A percentile compares a stretch with the other conserved stretches of the same genome.
Conservation (phyloP, 768 basidiomycete genomes). For the Psilocybe subaeruginosa region DNA sequence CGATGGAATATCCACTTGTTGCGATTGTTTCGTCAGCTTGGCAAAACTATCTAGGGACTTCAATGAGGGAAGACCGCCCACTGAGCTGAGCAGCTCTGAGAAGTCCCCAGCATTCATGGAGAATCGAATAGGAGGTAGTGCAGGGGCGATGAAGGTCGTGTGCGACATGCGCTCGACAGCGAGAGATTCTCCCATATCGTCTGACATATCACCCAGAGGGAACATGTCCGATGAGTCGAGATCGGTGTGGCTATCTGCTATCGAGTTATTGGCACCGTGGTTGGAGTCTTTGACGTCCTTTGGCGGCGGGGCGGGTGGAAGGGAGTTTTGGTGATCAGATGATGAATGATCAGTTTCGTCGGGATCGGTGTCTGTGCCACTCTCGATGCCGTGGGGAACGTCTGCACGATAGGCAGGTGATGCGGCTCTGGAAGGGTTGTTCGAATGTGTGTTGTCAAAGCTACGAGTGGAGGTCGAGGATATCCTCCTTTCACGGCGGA, state of each 20-base stretch:
- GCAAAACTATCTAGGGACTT: slow-evolving; percentile 51
- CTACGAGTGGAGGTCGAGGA: slow-evolving; percentile 34
- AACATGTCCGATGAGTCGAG: slow-evolving; percentile 28
- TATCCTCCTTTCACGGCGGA: slow-evolving; percentile 28
- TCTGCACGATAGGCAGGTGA: slow-evolving; percentile 69
- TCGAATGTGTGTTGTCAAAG: slow-evolving; percentile 35
- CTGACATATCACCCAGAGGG: slow-evolving; percentile 42
- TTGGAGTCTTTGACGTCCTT: slow-evolving; percentile 35
- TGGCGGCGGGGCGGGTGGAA: slow-evolving; percentile 47
- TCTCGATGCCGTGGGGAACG: slow-evolving; percentile 74
- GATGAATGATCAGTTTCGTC: slow-evolving; percentile 40
- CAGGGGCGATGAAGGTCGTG: slow-evolving; percentile 84
- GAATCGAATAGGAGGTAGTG: slow-evolving; percentile 89
- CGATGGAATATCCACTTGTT: slow-evolving; percentile 15
- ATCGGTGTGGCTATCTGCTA: slow-evolving; percentile 20
- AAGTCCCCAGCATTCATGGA: slow-evolving; percentile 87
- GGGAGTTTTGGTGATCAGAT: slow-evolving; percentile 17
- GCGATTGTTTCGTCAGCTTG: slow-evolving; percentile 39
- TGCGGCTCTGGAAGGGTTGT: slow-evolving; percentile 46
- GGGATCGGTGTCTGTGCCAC: slow-evolving; percentile 71
- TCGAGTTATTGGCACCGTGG: slow-evolving; percentile 2
- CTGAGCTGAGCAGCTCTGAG: slow-evolving; percentile 66
- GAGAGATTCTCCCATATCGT: slow-evolving; percentile 57
- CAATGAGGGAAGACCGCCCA: slow-evolving; percentile 51
- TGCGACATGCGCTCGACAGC: slow-evolving; percentile 69